Conservation (phyloP, 257 asterid genomes). For the Nicotiana noctiflora region DNA sequence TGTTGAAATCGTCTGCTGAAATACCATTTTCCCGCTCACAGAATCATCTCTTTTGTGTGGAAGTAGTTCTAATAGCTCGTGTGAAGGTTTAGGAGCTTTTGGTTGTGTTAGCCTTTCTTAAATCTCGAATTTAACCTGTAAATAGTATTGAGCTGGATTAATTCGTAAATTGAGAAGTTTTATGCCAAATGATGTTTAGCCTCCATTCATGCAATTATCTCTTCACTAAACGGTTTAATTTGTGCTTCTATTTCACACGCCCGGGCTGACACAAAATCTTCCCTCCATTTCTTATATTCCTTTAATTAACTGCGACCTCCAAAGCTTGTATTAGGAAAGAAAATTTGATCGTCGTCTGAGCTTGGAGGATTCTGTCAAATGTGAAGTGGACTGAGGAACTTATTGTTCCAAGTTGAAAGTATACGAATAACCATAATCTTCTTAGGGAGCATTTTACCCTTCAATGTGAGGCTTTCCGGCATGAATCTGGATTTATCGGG, state of each 20-base stretch:
- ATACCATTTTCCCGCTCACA: neutral
- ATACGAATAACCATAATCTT: too few relatives aligned
- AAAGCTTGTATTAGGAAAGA: too few relatives aligned
- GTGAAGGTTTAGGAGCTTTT: neutral
- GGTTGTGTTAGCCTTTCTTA: neutral
- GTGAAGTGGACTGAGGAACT: too few relatives aligned
- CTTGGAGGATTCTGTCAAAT: too few relatives aligned
- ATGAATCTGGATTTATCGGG: too few relatives aligned
- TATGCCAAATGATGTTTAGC: neutral
- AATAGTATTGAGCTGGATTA: slow-evolving; percentile 9
- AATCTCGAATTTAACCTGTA: slow-evolving; percentile 1
- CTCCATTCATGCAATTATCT: neutral
- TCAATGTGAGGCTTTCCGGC: too few relatives aligned
- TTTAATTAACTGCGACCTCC: too few relatives aligned
- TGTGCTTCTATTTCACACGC: neutral
- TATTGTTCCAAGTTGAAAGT: too few relatives aligned
- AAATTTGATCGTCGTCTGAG: too few relatives aligned
- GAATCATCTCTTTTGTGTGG: neutral
- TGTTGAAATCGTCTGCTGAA: neutral
- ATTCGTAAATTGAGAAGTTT: neutral
- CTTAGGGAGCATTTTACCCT: too few relatives aligned
- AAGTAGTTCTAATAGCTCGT: neutral
- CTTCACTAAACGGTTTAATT: neutral
- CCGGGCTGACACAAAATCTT: neutral
- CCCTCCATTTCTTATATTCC: too few relatives aligned